phyloP scores from a whole-genome alignment of 805 yeast genomes.

The Alloascoidea africana region DNA sequence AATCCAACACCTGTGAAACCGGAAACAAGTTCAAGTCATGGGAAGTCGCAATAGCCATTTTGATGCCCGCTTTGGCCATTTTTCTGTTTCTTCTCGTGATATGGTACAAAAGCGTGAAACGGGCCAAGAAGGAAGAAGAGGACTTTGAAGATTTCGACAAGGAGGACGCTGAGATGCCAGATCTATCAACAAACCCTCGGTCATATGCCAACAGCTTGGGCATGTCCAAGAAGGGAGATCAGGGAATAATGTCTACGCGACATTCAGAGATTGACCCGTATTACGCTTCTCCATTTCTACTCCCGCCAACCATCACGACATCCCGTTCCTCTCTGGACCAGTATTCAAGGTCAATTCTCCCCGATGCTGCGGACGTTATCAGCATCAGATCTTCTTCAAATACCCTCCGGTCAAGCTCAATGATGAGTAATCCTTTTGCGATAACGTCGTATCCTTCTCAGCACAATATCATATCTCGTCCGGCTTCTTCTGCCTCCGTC shows the following conservation, averaged over 20 bases:
- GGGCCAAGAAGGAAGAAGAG: conserved; percentile 1
- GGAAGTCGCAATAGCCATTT: not conserved
- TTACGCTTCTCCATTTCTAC: not conserved
- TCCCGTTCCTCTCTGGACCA: conserved; percentile 1
- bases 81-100: not conserved
- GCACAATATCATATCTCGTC: too few species aligned
- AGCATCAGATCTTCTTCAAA: too few species aligned
- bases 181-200: not conserved
- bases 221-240: not conserved
- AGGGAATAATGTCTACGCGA: too few species aligned
- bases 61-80: not conserved
- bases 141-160: not conserved
- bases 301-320: not conserved
- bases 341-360: not conserved
- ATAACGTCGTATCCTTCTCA: too few species aligned
- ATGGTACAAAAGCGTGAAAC: not conserved
- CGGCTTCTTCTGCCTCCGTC: too few species aligned
- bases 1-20: too few species aligned
- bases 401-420: too few species aligned
- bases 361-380: not conserved
- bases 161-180: not conserved
- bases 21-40: not conserved
- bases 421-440: too few species aligned
- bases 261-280: not conserved
- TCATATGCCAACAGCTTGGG: not conserved